Conservation (phyloP, 306 rosid species). For the Senna siamea region DNA sequence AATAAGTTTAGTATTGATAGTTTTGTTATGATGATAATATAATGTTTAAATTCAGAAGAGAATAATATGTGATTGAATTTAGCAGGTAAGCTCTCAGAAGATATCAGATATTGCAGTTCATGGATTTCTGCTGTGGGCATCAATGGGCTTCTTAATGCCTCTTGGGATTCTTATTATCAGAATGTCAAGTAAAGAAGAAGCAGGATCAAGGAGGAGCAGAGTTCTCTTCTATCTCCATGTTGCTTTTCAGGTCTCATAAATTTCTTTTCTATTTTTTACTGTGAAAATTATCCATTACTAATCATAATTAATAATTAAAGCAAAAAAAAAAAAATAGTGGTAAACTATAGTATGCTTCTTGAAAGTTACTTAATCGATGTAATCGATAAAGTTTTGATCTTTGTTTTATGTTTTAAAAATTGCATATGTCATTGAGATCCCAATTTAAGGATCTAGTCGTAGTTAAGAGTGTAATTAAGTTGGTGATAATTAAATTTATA, state of each 20-base stretch:
- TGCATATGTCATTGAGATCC: no score
- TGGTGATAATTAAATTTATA: no score
- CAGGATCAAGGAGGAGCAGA: constrained; percentile 56
- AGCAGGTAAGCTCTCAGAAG: constrained; percentile 66
- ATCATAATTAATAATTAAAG: background rate
- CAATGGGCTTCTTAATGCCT: constrained; percentile 86
- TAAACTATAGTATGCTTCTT: constrained; percentile 38
- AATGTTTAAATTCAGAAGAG: background rate
- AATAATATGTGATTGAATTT: background rate
- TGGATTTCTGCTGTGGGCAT: constrained; percentile 87
- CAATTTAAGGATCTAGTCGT: no score
- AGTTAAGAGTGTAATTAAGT: no score
- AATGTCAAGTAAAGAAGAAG: constrained; percentile 57
- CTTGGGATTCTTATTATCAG: constrained; percentile 74
- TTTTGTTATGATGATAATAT: no score
- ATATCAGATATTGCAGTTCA: constrained; percentile 68
- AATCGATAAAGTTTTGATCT: constrained; percentile 47
- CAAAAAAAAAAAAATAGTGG: background rate
- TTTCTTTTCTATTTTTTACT: constrained; percentile 20
- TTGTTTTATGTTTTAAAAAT: no score
- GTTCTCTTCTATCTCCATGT: constrained; percentile 82
- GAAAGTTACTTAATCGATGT: constrained; percentile 33
- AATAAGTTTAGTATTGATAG: no score
- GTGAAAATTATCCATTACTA: background rate
- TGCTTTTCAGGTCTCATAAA: constrained; percentile 68